Evolutionary conservation across 352 stramenopile species (phyloP).

Genomic region (Pythium rishiriense): DNA sequence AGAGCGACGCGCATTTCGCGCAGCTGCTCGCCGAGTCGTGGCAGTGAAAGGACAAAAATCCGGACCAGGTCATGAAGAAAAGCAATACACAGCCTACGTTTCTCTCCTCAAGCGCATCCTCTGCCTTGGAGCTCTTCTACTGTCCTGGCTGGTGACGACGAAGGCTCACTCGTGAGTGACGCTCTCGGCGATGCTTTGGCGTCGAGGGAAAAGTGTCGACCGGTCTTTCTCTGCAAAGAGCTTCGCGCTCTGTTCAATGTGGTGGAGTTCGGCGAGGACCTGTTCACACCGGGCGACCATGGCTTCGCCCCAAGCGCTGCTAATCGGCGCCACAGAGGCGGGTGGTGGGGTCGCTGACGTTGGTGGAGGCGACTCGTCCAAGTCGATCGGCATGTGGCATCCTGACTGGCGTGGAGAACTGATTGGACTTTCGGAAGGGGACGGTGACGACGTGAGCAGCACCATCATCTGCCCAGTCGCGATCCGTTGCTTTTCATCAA

Average conservation of each 20-base stretch:
- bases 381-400: neutral
- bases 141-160: neutral
- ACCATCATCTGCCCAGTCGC: neutral
- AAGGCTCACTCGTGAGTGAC: neutral
- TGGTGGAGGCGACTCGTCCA: neutral
- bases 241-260: conserved; percentile 42
- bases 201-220: neutral
- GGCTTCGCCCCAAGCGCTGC: conserved; percentile 15
- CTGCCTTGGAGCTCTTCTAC: too few relatives aligned
- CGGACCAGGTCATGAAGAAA: neutral
- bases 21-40: conserved; percentile 73
- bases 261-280: conserved; percentile 42
- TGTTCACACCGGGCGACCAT: conserved; percentile 50
- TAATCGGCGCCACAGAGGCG: neutral
- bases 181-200: neutral
- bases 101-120: too few relatives aligned
- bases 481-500: conserved; percentile 24
- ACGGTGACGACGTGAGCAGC: neutral
- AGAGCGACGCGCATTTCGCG: conserved; percentile 59
- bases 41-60: conserved; percentile 33
- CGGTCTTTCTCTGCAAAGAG: conserved; percentile 6
- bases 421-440: neutral
- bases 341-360: neutral
- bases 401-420: neutral
- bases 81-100: neutral